phyloP scores from a whole-genome alignment of 768 basidiomycete genomes.

The Chalciporus pseudorubinellus region DNA sequence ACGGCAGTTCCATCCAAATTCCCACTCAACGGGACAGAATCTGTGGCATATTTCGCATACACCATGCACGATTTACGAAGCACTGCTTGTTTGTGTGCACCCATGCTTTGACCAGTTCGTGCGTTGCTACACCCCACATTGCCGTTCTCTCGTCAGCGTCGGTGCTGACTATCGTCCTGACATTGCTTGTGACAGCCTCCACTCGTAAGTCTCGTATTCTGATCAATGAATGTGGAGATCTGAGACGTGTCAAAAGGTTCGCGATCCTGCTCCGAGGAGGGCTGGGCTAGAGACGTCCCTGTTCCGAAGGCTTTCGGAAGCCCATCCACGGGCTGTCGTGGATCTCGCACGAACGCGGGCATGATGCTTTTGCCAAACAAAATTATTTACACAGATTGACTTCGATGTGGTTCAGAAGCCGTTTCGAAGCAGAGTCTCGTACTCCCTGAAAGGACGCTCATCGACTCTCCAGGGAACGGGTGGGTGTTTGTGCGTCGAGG shows the following conservation, averaged over 20 bases:
- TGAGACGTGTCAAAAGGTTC: slow-evolving; percentile 54
- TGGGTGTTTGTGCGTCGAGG: slow-evolving; percentile 30
- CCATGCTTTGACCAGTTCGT: too few relatives aligned
- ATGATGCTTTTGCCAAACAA: slow-evolving; percentile 91
- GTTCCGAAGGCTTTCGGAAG: slow-evolving; percentile 84
- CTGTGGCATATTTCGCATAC: too few relatives aligned
- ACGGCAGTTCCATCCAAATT: too few relatives aligned
- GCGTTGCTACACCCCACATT: too few relatives aligned
- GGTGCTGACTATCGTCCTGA: too few relatives aligned
- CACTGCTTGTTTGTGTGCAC: too few relatives aligned
- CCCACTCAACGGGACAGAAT: too few relatives aligned
- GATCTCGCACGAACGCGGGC: slow-evolving; percentile 96
- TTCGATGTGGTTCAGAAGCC: slow-evolving; percentile 73
- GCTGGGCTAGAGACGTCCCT: slow-evolving; percentile 88
- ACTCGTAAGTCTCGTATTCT: slow-evolving; percentile 49
- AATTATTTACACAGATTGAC: slow-evolving; percentile 76
- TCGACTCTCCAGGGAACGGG: slow-evolving; percentile 44
- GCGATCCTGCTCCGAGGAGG: slow-evolving; percentile 71
- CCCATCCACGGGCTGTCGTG: slow-evolving; percentile 81
- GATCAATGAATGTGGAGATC: neutral
- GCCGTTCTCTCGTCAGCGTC: too few relatives aligned
- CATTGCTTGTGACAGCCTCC: too few relatives aligned
- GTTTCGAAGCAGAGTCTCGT: slow-evolving; percentile 60
- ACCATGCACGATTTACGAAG: too few relatives aligned
- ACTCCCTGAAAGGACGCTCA: slow-evolving; percentile 47